Evolutionary conservation across 23 red algal genomes (phyloP).

Genomic region (Gracilaria caudata): DNA sequence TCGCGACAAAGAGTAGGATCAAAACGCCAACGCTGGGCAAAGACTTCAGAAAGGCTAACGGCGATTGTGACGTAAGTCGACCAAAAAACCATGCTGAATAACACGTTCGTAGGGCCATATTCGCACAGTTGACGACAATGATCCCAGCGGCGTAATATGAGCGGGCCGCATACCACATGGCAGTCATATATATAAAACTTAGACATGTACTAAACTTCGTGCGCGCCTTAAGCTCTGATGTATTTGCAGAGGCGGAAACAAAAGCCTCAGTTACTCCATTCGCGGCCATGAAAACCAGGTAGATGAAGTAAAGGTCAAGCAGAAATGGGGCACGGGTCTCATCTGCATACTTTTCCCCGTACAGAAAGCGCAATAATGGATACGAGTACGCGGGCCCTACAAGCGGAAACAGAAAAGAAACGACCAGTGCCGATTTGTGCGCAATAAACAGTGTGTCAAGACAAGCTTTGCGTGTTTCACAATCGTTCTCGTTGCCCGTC

Average conservation of each 20-base stretch:
- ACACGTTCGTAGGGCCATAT: conserved; percentile 67
- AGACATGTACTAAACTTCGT: conserved; percentile 69
- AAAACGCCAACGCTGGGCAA: conserved; percentile 40
- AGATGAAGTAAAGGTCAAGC: conserved; percentile 69
- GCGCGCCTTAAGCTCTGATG: conserved; percentile 42
- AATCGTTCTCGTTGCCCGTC: not conserved
- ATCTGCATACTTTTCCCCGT: conserved; percentile 74
- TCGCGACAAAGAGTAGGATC: conserved; percentile 8
- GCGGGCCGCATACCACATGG: conserved; percentile 27
- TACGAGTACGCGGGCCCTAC: conserved; percentile 76
- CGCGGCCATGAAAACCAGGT: conserved; percentile 76
- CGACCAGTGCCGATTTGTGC: conserved; percentile 48
- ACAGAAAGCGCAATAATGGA: conserved; percentile 72
- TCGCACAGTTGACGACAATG: conserved; percentile 70
- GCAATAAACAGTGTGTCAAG: conserved; percentile 49
- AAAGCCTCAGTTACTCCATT: conserved; percentile 85
- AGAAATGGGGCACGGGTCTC: conserved; percentile 43
- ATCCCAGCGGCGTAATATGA: conserved; percentile 52
- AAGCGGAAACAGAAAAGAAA: conserved; percentile 56
- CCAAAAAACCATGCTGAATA: conserved; percentile 64
- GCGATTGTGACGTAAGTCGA: conserved; percentile 15
- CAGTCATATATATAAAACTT: conserved; percentile 49
- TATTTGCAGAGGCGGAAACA: conserved; percentile 69
- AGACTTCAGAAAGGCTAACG: not conserved
- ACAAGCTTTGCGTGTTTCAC: conserved; percentile 29